Conservation (phyloP, 768 basidiomycete genomes). For the Boletus insuetus region DNA sequence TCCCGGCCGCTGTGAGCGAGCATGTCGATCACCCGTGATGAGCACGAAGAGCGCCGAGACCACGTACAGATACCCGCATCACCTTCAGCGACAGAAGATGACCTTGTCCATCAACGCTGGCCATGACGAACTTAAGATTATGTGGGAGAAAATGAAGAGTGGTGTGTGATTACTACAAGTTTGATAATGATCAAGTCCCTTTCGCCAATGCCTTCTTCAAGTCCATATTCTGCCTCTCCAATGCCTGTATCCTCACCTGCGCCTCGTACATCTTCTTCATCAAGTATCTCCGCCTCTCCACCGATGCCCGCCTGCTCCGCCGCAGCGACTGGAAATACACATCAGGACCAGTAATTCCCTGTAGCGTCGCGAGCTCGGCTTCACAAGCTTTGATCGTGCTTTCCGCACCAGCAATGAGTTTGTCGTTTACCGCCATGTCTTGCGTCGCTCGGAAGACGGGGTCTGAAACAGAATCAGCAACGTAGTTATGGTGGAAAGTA, state of each 20-base stretch:
- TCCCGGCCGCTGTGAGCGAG: constrained; percentile 57
- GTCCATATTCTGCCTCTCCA: constrained; percentile 71
- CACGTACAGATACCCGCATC: constrained; percentile 82
- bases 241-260: constrained; percentile 59
- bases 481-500: not conserved
- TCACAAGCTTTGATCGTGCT: constrained; percentile 68
- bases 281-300: constrained; percentile 62
- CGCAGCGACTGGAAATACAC: constrained; percentile 41
- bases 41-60: not conserved
- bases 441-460: constrained; percentile 75
- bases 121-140: constrained; percentile 2
- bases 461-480: constrained; percentile 43
- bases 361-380: constrained; percentile 66
- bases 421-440: constrained; percentile 79
- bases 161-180: no score
- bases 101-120: constrained; percentile 48
- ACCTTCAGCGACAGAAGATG: constrained; percentile 81
- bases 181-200: constrained; percentile 23
- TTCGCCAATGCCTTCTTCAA: constrained; percentile 58
- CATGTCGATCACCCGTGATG: constrained; percentile 3
- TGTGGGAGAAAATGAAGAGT: no score
- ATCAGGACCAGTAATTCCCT: constrained; percentile 55
- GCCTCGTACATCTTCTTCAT: constrained; percentile 72
- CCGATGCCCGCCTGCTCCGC: constrained; percentile 48
- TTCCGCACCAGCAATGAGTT: constrained; percentile 57